Conservation (phyloP, 345 rosid species). For the Rubroshorea leprosula region DNA sequence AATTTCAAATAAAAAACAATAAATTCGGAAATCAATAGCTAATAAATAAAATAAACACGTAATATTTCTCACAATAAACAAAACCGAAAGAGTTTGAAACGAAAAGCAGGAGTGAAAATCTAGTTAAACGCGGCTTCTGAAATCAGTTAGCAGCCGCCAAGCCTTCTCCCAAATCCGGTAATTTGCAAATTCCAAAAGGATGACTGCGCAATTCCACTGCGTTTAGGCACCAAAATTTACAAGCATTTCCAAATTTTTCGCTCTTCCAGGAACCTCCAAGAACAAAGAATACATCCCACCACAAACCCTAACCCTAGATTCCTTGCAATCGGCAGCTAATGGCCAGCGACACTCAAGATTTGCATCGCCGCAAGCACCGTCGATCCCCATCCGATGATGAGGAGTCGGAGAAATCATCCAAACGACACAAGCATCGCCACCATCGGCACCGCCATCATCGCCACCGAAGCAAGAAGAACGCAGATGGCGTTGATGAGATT, state of each 20-base stretch:
- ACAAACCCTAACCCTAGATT: conserved; percentile 29
- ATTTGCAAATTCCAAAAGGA: too few species aligned
- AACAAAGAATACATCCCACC: background rate
- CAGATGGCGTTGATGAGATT: conserved; percentile 23
- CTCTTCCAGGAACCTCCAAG: background rate
- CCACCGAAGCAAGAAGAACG: conserved; percentile 50
- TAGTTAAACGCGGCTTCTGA: too few species aligned
- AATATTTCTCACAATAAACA: too few species aligned
- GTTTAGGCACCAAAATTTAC: background rate
- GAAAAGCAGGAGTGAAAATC: too few species aligned
- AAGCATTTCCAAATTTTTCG: background rate
- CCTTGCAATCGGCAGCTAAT: conserved; percentile 22
- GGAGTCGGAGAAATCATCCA: conserved; percentile 53
- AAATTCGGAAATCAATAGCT: too few species aligned
- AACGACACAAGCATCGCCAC: conserved; percentile 81
- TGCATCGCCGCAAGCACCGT: conserved; percentile 65
- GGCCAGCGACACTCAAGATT: conserved; percentile 50
- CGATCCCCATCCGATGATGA: conserved; percentile 50
- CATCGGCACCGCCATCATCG: conserved; percentile 49
- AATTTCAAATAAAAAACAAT: too few species aligned
- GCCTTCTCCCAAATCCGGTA: too few species aligned
- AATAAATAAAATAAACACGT: too few species aligned
- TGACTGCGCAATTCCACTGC: background rate
- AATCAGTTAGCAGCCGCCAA: too few species aligned
- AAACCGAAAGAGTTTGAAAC: too few species aligned